Base-by-base conservation (phyloP, 1,139 yeast genomes). In the Kodamaea sp. region DNA sequence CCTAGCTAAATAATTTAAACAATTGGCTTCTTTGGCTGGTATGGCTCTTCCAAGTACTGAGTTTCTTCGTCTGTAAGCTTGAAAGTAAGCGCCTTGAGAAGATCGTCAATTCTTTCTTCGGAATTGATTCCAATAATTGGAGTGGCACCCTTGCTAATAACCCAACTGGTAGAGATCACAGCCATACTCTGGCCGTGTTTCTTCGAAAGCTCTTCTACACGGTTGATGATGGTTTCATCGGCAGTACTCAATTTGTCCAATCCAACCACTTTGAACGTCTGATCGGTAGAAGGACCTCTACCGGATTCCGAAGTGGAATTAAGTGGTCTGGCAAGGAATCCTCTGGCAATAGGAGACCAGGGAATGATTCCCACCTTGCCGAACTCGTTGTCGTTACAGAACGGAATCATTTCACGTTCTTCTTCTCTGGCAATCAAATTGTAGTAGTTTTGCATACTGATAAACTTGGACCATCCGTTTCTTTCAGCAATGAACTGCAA, bases 361-460 rank as follows among this genome's bases (percentile, higher is more conserved):
- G 80, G 79, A 36, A 72, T 64, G 22, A 74, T 35, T 0, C 77
- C 78, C 21, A 74, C 76, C 16, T 71, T 68, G 7, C 63, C 63
- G 21, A 59, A 32, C 6, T 44, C 52, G 27, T 46, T 46, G 3
- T 59, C 53, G 7, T 75, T 55, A 48, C 80, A 74, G 55, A 61
- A 78, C 16, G 75, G 78, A 44, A 66, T 73, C 76, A 78, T 66
- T 47, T 79, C 84, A 23, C 75, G 57, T 50, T 79, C 85, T 35
- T 79, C 83, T 48, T 78, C 83, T 15, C 85, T 62, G 51, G 75
- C 66, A 5, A 78, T 37, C 44, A 78, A 59, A 51, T 76, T 77
- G 54, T 76, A 76, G 51, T 63, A 73, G 46, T 73, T 71, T 53
- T 79, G 84, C 81, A 78, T 77, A 32, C 77, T 66, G 40, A 78